Conservation (phyloP, 345 rosid genomes). For the Conringia planisiliqua region DNA sequence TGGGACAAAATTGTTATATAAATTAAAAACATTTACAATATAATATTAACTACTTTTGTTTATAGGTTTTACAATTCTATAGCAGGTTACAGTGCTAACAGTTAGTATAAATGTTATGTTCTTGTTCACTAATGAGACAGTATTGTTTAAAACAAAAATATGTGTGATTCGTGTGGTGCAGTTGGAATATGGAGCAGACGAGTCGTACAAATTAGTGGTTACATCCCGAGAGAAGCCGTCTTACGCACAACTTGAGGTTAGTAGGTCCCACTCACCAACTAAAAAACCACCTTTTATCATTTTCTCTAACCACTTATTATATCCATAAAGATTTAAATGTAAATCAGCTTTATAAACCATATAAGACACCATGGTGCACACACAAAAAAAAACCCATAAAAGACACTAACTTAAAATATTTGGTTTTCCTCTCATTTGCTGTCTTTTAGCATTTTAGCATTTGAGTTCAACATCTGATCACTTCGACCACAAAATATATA, state of each 20-base stretch:
- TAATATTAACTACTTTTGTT: too few relatives aligned
- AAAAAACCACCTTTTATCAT: not conserved
- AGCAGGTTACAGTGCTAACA: too few relatives aligned
- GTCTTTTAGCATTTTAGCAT: not conserved
- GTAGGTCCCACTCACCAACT: constrained; percentile 12
- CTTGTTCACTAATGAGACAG: too few relatives aligned
- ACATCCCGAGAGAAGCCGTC: constrained; percentile 43
- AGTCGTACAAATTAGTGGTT: constrained; percentile 58
- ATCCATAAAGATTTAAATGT: not conserved
- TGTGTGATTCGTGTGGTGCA: constrained; percentile 28
- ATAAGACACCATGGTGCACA: not conserved
- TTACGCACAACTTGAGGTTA: constrained; percentile 57
- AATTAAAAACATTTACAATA: too few relatives aligned
- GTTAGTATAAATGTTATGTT: too few relatives aligned
- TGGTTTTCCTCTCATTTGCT: not conserved
- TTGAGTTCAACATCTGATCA: not conserved
- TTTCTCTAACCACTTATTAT: constrained; percentile 2
- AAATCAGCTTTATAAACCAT: constrained; percentile 4
- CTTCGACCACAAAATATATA: not conserved
- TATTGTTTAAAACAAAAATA: not conserved
- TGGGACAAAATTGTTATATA: too few relatives aligned
- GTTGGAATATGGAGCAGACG: constrained; percentile 62
- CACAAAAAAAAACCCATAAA: too few relatives aligned
- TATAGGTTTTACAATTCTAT: too few relatives aligned
- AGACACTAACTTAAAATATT: not conserved